Base-by-base conservation (phyloP, 2,329 filamentous ascomycete genomes). In the Fusarium newnesense region DNA sequence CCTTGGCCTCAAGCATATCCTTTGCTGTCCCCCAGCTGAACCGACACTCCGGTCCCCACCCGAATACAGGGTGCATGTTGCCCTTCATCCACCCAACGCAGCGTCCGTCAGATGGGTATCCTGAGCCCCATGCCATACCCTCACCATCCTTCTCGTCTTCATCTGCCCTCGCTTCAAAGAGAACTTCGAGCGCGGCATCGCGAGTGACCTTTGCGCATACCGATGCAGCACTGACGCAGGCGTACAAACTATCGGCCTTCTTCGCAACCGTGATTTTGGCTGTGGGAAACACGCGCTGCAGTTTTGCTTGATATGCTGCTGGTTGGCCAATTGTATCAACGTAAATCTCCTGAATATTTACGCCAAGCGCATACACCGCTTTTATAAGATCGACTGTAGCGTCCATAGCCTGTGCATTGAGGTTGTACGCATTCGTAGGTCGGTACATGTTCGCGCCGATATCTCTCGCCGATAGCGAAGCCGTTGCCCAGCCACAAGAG, bases 11-110 rank as follows among this genome's bases (percentile, higher is more conserved):
- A 8, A 99, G 84, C 90, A 98, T 89, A 78, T 98, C 95, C 84
- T 97, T 98, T 4, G 93, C 93, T 2, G 96, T 98, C 1, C 93
- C 93, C 96, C 96, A 99, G 79, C 95, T 97, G 79, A 98, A 98
- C 9, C 96, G 88, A 80, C 94, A 97, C 83, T 98, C 95, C 30
- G 89, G 89, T 0, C 96, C 95, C 96, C 96, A 99, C 19, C 96
- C 96, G 84, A 98, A 99, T 3, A 98, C 84, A 6, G 94, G 94
- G 79, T 99, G 92, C 91, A 98, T 96, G 74, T 96, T 96, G 43
- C 85, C 85, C 83, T 91, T 93, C 79, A 99, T 81, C 96, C 96
- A 99, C 28, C 84, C 82, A 4, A 92, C 90, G 76, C 95, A 97
- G 70, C 93, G 89, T 26, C 87, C 91, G 82, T 99, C 96, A 2